These are phyloP conservation scores for Sisymbrium altissimum DNA, from an alignment of 345 rosid genomes.

Conservation along the genomic window DNA sequence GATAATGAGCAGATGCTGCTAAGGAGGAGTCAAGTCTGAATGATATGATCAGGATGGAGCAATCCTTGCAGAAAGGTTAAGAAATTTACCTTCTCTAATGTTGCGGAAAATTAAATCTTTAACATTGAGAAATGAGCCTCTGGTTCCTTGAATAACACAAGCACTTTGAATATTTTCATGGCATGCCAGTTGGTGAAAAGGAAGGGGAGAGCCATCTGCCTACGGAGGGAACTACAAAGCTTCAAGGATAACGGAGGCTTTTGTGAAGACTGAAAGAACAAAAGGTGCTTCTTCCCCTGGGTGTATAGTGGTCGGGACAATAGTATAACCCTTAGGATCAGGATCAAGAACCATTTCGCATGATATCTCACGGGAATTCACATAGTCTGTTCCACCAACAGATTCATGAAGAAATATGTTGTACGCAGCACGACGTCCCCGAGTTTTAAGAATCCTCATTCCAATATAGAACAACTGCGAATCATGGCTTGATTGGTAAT, in stretches of 20 bases:
- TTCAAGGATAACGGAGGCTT: constrained; percentile 81
- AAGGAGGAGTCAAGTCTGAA: neutral
- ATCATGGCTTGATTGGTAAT: constrained; percentile 94
- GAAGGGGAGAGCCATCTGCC: constrained; percentile 25
- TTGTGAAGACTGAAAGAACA: constrained; percentile 94
- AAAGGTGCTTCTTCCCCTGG: constrained; percentile 99
- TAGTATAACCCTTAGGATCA: constrained; percentile 99
- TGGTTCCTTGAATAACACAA: constrained; percentile 39
- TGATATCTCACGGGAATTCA: constrained; percentile 98
- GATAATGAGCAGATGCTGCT: constrained; percentile 7
- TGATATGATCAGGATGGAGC: neutral
- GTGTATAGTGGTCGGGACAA: constrained; percentile 97
- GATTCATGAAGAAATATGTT: constrained; percentile 96
- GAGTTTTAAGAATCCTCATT: constrained; percentile 97
- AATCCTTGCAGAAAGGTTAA: neutral
- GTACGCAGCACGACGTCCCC: constrained; percentile 94
- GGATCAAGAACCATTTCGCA: constrained; percentile 99
- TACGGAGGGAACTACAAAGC: constrained; percentile 45
- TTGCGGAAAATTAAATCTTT: constrained; percentile 5
- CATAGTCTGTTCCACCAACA: constrained; percentile 99
- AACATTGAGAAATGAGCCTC: neutral
- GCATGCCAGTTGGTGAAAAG: constrained; percentile 25
- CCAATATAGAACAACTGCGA: constrained; percentile 95
- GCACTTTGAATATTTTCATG: constrained; percentile 34
- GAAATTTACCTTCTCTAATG: constrained; percentile 13